Evolutionary conservation across 805 yeast species (phyloP), one percentile per base, ranked within the genome.

Genomic region (Candida arabinofermentans): DNA sequence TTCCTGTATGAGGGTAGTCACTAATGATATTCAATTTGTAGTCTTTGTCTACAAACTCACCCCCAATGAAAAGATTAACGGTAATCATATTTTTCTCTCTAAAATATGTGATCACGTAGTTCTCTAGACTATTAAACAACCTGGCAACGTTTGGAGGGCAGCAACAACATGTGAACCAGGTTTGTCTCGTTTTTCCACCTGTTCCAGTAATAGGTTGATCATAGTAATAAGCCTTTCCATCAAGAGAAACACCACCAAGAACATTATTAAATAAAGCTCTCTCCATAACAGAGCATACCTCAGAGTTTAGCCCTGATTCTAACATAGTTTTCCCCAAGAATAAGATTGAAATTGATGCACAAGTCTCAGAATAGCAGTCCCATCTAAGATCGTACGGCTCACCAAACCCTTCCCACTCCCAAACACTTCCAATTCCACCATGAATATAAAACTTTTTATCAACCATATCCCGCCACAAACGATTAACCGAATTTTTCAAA

Each of bases 71-170:
- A 16, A 51, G 37, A 33, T 49, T 40, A 9, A 46, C 38, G 12
- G 49, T 41, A 24, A 53, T 16, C 17, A 27, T n/a, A 7, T 47
- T 33, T 7, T 30, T 37, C 3, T 38, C 26, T 4, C 23, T 31
- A 9, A 35, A 29, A 7, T 27, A 34, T 3, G 38, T 31, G 6
- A 43, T 21, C 4, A 50, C 43, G 30, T 53, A 53, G 18, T 46
- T 48, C 27, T 55, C 58, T 17, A 55, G 42, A 36, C 47, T 46
- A 37, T 44, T 50, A 44, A 56, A 48, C 12, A 54, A 37, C 19
- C 56, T 49, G 2, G 59, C 47, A 21, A 52, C 55, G 37, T 57
- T 57, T n/a, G 59, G 59, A 7, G 61, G 61, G 39, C 61, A 57
- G 41, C 61, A 57, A 16, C 53, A 40, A 37, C 44, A 36, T 12